Conservation (phyloP, 2,329 filamentous ascomycete genomes). For the Berkeleyomyces rouxiae region DNA sequence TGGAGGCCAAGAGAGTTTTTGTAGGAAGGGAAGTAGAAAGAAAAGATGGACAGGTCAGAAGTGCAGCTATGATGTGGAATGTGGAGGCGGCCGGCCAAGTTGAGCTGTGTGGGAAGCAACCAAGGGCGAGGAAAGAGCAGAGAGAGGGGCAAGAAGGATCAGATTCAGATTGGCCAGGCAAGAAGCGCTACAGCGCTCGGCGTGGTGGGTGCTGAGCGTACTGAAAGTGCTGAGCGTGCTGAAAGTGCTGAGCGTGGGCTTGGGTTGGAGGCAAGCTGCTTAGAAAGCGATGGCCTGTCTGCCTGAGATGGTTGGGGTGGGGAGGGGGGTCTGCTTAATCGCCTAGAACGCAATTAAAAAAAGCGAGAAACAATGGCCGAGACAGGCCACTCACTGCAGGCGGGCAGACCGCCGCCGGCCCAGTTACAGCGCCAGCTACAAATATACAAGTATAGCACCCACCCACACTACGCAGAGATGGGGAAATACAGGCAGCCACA, state of each 20-base stretch:
- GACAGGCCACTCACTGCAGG: background rate
- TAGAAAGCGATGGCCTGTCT: background rate
- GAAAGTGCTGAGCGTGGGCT: slow-evolving; percentile 1
- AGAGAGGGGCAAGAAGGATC: slow-evolving; percentile 10
- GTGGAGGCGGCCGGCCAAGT: slow-evolving; percentile 9
- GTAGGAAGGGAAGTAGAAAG: slow-evolving; percentile 4
- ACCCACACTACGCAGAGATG: too few relatives aligned
- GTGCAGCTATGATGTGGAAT: slow-evolving; percentile 9
- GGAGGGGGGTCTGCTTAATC: background rate
- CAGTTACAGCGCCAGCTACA: too few relatives aligned
- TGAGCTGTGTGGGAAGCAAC: background rate
- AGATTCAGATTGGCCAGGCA: background rate
- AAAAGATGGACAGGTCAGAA: slow-evolving; percentile 8
- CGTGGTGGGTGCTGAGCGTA: too few relatives aligned
- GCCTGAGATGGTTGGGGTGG: background rate
- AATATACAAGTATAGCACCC: too few relatives aligned
- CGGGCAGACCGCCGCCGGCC: background rate
- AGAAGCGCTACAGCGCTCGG: too few relatives aligned
- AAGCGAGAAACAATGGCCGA: background rate
- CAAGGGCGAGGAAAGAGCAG: background rate
- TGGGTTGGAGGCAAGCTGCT: slow-evolving; percentile 2
- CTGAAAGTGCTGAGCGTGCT: background rate
- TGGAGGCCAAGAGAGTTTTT: background rate
- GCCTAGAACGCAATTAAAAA: background rate
- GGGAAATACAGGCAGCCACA: background rate